These are phyloP conservation scores for Phlebiopsis flavidoalba DNA, from an alignment of 768 basidiomycete species.

Conservation along the genomic window DNA sequence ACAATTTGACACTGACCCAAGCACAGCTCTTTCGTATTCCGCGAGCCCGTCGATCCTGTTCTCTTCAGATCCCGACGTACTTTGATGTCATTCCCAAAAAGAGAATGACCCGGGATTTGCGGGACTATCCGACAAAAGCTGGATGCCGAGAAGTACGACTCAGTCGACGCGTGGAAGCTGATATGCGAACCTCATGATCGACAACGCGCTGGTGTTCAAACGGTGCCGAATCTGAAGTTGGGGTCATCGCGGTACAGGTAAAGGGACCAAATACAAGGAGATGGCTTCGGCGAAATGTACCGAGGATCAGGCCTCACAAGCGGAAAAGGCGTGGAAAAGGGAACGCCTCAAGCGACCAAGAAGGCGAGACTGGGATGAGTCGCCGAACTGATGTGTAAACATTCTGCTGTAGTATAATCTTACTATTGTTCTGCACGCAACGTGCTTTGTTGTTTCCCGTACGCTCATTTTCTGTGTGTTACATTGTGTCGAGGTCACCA, in stretches of 20 bases:
- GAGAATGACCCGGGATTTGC: constrained; percentile 81
- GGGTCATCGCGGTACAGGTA: constrained; percentile 46
- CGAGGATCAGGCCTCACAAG: constrained; percentile 45
- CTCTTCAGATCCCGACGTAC: constrained; percentile 80
- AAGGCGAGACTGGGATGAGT: constrained; percentile 57
- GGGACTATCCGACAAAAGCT: constrained; percentile 77
- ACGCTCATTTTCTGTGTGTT: background rate
- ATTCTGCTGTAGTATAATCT: no score
- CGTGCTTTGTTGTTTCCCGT: background rate
- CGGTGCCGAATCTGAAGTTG: constrained; percentile 76
- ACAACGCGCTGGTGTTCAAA: constrained; percentile 91
- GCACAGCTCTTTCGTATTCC: constrained; percentile 68
- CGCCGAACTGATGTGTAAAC: background rate
- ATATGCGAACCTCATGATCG: constrained; percentile 83
- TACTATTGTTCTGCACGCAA: background rate
- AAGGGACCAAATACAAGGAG: constrained; percentile 49
- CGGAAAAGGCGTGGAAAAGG: constrained; percentile 70
- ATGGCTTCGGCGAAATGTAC: constrained; percentile 42
- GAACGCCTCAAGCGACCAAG: constrained; percentile 52
- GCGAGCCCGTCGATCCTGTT: constrained; percentile 86
- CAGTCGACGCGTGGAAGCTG: constrained; percentile 73
- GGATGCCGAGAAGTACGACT: constrained; percentile 78
- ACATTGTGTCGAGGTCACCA: no score
- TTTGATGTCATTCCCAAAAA: constrained; percentile 80
- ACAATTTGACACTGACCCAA: background rate